A percentile compares a stretch with the other conserved stretches of the same genome.
These are phyloP conservation scores for Camelina hispida DNA, from an alignment of 345 rosid genomes.

Conservation along the genomic window DNA sequence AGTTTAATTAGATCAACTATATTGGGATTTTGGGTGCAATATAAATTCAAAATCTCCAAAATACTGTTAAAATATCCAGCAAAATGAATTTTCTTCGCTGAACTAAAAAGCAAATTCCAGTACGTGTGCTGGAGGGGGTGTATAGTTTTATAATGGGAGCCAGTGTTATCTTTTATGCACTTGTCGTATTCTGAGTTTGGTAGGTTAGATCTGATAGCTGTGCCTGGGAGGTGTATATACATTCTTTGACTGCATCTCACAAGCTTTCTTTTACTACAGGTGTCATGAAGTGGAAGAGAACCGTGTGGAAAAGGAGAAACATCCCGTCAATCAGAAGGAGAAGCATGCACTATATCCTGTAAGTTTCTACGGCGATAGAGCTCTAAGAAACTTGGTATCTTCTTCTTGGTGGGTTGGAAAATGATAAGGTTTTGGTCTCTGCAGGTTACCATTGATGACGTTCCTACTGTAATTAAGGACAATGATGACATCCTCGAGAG, in stretches of 20 bases:
- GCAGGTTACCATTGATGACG: conserved; percentile 70
- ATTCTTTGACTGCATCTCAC: conserved; percentile 31
- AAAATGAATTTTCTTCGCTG: background rate
- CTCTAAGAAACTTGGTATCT: conserved; percentile 5
- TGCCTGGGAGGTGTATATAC: conserved; percentile 13
- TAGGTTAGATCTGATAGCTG: conserved; percentile 2
- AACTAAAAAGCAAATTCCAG: conserved; percentile 15
- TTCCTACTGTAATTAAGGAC: conserved; percentile 81
- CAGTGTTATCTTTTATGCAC: background rate
- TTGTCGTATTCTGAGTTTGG: background rate
- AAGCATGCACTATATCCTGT: conserved; percentile 77
- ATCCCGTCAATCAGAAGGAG: conserved; percentile 81
- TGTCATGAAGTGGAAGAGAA: conserved; percentile 86
- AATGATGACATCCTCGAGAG: conserved; percentile 96
- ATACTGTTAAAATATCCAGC: conserved; percentile 2
- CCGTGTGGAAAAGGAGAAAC: conserved; percentile 82
- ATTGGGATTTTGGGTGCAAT: background rate
- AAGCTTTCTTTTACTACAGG: conserved; percentile 52
- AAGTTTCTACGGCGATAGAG: conserved; percentile 43
- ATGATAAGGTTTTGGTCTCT: conserved; percentile 39
- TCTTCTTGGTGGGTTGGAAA: conserved; percentile 30
- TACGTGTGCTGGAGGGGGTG: background rate
- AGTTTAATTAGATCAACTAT: background rate
- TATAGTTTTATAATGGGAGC: background rate
- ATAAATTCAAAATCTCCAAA: background rate